These are phyloP conservation scores for Elsinoe perseae DNA, from an alignment of 2,329 filamentous ascomycete genomes.

Conservation along the genomic window DNA sequence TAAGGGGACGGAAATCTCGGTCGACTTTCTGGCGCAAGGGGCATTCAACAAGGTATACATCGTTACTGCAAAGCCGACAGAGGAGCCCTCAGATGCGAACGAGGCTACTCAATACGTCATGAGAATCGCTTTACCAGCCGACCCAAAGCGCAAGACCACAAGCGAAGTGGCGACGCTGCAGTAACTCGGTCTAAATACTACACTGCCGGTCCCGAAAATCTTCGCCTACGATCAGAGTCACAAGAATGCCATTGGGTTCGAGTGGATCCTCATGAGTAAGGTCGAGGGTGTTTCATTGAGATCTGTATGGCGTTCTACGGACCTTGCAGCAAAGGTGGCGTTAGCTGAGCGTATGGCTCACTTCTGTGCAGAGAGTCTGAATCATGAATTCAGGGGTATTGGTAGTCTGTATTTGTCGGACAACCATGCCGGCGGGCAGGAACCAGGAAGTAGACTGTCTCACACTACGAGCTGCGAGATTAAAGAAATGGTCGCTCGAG, in stretches of 20 bases:
- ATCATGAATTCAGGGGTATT: not conserved
- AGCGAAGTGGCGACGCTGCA: not conserved
- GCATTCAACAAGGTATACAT: not conserved
- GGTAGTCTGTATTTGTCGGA: not conserved
- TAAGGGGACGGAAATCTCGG: not conserved
- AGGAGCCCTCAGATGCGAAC: not conserved
- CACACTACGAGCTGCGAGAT: not conserved
- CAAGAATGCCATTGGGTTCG: not conserved
- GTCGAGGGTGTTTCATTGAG: not conserved
- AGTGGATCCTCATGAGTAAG: constrained; percentile 2
- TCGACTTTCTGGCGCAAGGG: not conserved
- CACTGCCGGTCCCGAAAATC: not conserved
- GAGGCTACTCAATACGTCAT: not conserved
- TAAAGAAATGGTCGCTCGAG: not conserved
- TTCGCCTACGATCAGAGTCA: not conserved
- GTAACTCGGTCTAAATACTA: not conserved
- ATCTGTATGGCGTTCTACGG: not conserved
- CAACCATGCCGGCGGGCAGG: not conserved
- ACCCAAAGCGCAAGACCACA: not conserved
- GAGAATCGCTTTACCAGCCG: not conserved
- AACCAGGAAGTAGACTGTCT: not conserved
- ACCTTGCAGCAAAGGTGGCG: not conserved
- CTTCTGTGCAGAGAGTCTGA: not conserved
- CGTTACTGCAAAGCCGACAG: not conserved
- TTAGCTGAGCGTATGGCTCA: not conserved